These are phyloP conservation scores for Fusarium sp. DNA, from an alignment of 2,329 filamentous ascomycete genomes.

Conservation along the genomic window DNA sequence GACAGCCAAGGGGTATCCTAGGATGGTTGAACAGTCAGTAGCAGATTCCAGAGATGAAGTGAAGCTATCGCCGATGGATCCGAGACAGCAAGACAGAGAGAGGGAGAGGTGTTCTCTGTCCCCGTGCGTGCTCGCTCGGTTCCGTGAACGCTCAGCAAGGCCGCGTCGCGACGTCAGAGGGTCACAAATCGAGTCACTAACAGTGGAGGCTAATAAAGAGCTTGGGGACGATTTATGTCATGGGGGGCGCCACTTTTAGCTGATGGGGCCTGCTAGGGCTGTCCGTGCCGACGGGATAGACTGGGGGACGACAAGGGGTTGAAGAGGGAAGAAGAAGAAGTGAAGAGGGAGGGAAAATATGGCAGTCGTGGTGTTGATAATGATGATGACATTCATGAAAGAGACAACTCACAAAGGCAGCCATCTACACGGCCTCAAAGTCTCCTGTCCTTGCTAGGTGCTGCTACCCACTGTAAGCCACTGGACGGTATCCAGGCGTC, in stretches of 20 bases:
- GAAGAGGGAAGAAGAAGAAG: background rate
- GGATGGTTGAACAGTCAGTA: conserved; percentile 35
- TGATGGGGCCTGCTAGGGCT: conserved; percentile 5
- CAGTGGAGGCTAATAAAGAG: conserved; percentile 19
- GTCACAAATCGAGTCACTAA: conserved; percentile 29
- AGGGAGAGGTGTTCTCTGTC: conserved; percentile 3
- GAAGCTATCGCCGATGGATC: background rate
- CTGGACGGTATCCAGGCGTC: conserved; percentile 42
- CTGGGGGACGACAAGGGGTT: background rate
- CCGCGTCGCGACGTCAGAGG: conserved; percentile 41
- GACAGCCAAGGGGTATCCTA: conserved; percentile 64
- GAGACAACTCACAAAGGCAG: conserved; percentile 49
- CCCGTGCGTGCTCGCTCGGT: background rate
- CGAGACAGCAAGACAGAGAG: background rate
- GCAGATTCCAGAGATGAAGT: background rate
- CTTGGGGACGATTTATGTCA: conserved; percentile 39
- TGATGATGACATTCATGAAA: background rate
- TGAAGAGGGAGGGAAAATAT: background rate
- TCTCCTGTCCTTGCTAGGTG: background rate
- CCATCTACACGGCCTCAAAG: conserved; percentile 43
- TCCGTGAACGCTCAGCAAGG: conserved; percentile 15
- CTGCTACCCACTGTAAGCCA: conserved; percentile 32
- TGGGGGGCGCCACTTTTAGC: conserved; percentile 35
- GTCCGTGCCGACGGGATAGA: background rate
- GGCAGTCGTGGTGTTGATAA: background rate